Conservation (phyloP, 2,329 filamentous ascomycete genomes). For the Fusarium musae region DNA sequence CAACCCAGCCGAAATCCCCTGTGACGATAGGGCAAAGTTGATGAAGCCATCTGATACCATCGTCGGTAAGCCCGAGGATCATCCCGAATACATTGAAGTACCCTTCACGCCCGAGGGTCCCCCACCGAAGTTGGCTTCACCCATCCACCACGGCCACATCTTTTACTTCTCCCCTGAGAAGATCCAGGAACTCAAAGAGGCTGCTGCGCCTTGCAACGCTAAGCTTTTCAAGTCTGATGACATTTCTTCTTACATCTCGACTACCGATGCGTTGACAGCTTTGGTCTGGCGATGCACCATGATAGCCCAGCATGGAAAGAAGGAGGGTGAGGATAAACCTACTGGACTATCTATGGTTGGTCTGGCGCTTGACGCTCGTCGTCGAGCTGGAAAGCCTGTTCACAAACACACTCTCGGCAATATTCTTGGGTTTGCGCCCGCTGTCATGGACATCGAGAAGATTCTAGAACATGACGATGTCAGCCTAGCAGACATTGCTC, state of each 20-base stretch:
- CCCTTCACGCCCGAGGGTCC: conserved; percentile 4
- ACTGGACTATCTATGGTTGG: conserved; percentile 2
- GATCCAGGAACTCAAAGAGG: neutral
- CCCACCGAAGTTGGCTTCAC: conserved; percentile 7
- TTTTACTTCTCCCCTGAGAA: conserved; percentile 16
- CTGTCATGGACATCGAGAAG: conserved; percentile 7
- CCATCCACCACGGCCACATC: conserved; percentile 4
- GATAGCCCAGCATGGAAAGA: neutral
- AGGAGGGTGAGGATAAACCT: neutral
- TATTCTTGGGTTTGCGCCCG: conserved; percentile 12
- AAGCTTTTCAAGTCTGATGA: neutral
- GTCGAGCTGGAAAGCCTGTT: conserved; percentile 1
- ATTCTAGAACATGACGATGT: neutral
- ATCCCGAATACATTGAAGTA: conserved; percentile 6
- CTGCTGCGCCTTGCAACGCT: neutral
- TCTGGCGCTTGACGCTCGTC: conserved; percentile 11
- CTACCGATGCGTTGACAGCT: conserved; percentile 14
- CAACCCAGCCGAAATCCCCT: neutral
- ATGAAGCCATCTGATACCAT: conserved; percentile 1
- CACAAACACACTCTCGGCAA: conserved; percentile 13
- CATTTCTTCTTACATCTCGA: neutral
- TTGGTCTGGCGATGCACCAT: conserved; percentile 19
- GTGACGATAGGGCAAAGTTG: neutral
- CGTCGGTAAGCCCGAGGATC: conserved; percentile 7
- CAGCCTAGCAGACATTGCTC: conserved; percentile 7